A percentile compares a stretch with the other conserved stretches of the same genome.
phyloP scores from a whole-genome alignment of 2,329 filamentous ascomycete genomes.

The Ophiocordyceps polyrhachis-furcata region DNA sequence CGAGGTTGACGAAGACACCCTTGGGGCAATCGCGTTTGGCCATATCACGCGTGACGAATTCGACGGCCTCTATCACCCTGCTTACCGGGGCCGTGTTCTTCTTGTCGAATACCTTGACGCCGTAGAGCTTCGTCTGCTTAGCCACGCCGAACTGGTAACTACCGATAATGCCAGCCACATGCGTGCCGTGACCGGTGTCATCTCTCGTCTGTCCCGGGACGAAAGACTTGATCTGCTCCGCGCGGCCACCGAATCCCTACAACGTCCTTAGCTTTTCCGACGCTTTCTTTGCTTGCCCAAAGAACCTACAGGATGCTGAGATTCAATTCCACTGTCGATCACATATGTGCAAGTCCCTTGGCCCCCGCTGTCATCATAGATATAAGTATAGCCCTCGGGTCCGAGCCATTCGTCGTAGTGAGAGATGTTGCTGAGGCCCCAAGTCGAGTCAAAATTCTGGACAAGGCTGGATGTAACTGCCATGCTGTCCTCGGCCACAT shows the following conservation, averaged over 20 bases:
- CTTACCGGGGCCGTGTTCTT: conserved; percentile 15
- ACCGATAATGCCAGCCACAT: conserved; percentile 15
- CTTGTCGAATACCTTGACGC: conserved; percentile 18
- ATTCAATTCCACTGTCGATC: not conserved
- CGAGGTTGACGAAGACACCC: conserved; percentile 29
- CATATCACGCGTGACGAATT: conserved; percentile 13
- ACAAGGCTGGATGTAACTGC: not conserved
- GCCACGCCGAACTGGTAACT: conserved; percentile 19
- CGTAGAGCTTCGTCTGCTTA: conserved; percentile 18
- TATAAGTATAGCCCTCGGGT: not conserved
- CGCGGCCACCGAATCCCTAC: conserved; percentile 21
- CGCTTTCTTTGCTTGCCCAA: not conserved
- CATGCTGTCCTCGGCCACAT: not conserved
- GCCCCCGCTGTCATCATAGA: not conserved
- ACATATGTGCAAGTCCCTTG: not conserved
- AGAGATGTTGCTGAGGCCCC: not conserved
- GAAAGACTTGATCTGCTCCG: conserved; percentile 15
- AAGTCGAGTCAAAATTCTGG: too few relatives aligned
- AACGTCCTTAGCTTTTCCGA: not conserved
- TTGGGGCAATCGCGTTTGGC: conserved; percentile 13
- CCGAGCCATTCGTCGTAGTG: not conserved
- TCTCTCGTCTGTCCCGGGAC: conserved; percentile 12
- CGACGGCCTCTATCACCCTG: conserved; percentile 20
- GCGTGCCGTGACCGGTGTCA: conserved; percentile 10
- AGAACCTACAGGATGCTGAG: not conserved